Evolutionary conservation across 202 grass and related monocot genomes (phyloP).

Genomic region (Miscanthus sacchariflorus): DNA sequence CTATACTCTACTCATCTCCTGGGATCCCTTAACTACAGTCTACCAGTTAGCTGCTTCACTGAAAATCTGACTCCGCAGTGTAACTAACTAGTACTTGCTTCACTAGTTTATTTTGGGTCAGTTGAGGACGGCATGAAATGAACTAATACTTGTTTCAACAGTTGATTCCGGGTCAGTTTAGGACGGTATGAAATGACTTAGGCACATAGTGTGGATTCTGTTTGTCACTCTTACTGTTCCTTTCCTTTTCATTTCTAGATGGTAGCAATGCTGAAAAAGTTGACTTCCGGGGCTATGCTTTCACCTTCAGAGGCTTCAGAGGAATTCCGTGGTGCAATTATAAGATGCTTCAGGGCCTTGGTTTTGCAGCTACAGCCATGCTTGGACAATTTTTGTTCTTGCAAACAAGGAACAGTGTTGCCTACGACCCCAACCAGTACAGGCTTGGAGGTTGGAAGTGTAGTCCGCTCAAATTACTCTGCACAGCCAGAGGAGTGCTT

Average conservation of each 20-base stretch:
- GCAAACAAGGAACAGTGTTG: slow-evolving; percentile 63
- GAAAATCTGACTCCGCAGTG: not conserved
- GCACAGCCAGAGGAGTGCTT: slow-evolving; percentile 69
- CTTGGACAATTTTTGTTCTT: slow-evolving; percentile 59
- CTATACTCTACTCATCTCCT: not conserved
- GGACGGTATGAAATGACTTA: not conserved
- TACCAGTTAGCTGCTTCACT: slow-evolving; percentile 23
- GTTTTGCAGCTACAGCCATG: slow-evolving; percentile 75
- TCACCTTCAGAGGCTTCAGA: slow-evolving; percentile 81
- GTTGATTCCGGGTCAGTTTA: not conserved
- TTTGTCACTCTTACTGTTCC: not conserved
- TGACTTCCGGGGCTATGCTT: slow-evolving; percentile 83
- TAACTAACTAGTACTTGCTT: slow-evolving; percentile 19
- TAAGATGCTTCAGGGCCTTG: slow-evolving; percentile 87
- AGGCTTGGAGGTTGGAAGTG: slow-evolving; percentile 23
- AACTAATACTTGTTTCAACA: not conserved
- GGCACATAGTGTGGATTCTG: slow-evolving; percentile 1
- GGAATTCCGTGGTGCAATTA: slow-evolving; percentile 79
- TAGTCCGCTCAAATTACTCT: slow-evolving; percentile 35
- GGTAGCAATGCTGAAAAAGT: slow-evolving; percentile 78
- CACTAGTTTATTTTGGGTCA: not conserved
- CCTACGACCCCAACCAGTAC: slow-evolving; percentile 43
- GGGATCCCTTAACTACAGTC: slow-evolving; percentile 16
- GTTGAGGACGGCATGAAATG: not conserved
- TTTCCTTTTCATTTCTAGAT: slow-evolving; percentile 57